Percentiles rank a stretch among this genome's conserved stretches.
Evolutionary conservation across 495 filamentous ascomycete genomes (phyloP).

Genomic region (Hypoxylon rickii): DNA sequence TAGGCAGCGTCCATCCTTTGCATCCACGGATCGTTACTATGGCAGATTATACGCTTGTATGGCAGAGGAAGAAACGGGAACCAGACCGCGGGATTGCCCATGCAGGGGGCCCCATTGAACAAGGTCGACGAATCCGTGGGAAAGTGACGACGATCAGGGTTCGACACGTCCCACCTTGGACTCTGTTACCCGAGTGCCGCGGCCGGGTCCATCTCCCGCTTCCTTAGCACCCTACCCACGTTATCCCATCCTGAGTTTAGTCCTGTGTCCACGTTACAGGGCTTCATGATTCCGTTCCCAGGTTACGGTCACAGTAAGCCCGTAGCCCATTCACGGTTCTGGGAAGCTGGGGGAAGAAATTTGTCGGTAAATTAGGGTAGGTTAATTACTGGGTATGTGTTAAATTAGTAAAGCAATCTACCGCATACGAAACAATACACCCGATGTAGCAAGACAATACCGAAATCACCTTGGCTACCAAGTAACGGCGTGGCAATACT

Average conservation of each 20-base stretch:
- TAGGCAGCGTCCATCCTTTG: conserved; percentile 9
- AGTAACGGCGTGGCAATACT: too few species aligned
- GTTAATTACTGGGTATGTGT: conserved; percentile 23
- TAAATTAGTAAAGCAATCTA: conserved; percentile 25
- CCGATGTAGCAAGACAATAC: neutral
- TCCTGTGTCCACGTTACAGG: conserved; percentile 4
- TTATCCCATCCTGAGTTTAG: conserved; percentile 11
- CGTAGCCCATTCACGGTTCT: conserved; percentile 25
- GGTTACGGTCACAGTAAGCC: conserved; percentile 36
- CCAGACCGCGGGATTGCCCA: conserved; percentile 29
- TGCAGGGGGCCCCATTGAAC: conserved; percentile 31
- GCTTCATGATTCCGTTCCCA: neutral
- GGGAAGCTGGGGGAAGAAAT: conserved; percentile 4
- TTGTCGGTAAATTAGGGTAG: neutral
- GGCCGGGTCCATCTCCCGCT: conserved; percentile 35
- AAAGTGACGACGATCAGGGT: conserved; percentile 37
- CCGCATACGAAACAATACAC: conserved; percentile 26
- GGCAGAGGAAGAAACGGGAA: conserved; percentile 1
- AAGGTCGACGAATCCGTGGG: conserved; percentile 29
- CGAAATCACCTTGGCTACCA: too few species aligned
- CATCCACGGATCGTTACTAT: too few species aligned
- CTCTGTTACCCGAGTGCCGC: conserved; percentile 32
- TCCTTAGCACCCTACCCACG: neutral
- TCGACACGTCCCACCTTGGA: conserved; percentile 21
- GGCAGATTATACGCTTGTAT: too few species aligned